Percentiles rank a stretch among this genome's conserved stretches.
These are phyloP conservation scores for Fragilariopsis cylindrus DNA, from an alignment of 108 stramenopile genomes.

Conservation along the genomic window DNA sequence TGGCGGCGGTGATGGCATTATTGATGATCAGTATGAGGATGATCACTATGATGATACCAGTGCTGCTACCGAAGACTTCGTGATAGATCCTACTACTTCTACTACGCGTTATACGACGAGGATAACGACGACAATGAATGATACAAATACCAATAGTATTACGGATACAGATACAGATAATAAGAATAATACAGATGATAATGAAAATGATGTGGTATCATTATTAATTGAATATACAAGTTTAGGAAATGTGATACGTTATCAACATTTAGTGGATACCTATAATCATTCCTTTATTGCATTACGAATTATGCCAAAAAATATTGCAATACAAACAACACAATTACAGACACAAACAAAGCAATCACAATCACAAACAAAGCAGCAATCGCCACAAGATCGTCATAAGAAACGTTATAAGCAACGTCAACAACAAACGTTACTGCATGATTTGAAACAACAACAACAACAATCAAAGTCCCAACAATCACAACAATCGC, in stretches of 20 bases:
- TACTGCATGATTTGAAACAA: too few relatives aligned
- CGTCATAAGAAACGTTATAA: neutral
- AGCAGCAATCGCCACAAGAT: neutral
- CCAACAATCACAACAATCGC: too few relatives aligned
- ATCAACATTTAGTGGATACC: conserved; percentile 37
- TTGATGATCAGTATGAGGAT: neutral
- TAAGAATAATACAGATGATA: neutral
- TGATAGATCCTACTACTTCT: too few relatives aligned
- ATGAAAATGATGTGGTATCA: neutral
- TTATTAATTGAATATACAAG: conserved; percentile 38
- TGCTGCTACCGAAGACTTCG: too few relatives aligned
- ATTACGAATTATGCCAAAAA: conserved; percentile 24
- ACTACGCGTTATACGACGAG: too few relatives aligned
- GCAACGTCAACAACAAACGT: neutral
- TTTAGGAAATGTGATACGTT: conserved; percentile 37
- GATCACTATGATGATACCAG: neutral
- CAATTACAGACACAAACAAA: conserved; percentile 4
- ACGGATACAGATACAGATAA: neutral
- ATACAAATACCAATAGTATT: neutral
- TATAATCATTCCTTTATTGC: conserved; percentile 44
- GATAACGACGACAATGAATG: neutral
- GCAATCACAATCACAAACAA: neutral
- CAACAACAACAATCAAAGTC: too few relatives aligned
- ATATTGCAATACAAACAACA: neutral
- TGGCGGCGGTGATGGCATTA: neutral